Evolutionary conservation across 305 asterid species (phyloP).

Genomic region (Ajuga reptans): DNA sequence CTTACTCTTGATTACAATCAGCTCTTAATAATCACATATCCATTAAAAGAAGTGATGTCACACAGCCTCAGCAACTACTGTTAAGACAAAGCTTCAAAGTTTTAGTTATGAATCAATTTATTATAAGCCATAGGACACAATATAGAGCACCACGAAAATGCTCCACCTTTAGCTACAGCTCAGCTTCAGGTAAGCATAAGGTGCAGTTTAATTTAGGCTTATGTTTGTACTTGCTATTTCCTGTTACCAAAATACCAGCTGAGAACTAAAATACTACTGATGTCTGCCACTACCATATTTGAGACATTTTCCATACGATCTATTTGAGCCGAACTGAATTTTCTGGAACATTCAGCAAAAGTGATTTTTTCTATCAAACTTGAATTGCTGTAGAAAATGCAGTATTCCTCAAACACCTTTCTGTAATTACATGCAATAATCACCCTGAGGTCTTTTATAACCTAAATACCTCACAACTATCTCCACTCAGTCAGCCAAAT

Average conservation of each 20-base stretch:
- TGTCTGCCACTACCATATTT: neutral
- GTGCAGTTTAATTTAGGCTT: neutral
- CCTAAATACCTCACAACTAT: neutral
- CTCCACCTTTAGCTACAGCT: neutral
- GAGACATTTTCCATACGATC: neutral
- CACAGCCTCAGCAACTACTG: neutral
- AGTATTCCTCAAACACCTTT: neutral
- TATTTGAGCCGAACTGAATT: neutral
- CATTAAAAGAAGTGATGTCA: neutral
- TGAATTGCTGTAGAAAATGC: neutral
- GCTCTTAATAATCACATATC: neutral
- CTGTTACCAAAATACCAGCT: neutral
- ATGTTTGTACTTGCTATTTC: neutral
- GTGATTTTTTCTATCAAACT: neutral
- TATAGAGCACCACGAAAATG: neutral
- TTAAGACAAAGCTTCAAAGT: neutral
- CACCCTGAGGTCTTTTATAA: neutral
- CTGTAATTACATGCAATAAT: neutral
- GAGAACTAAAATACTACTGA: neutral
- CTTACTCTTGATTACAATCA: neutral
- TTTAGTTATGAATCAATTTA: neutral
- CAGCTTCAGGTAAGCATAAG: neutral
- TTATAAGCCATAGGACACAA: neutral
- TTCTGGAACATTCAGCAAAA: neutral
- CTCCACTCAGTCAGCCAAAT: constrained; percentile 1